A percentile compares a stretch with the other conserved stretches of the same genome.
phyloP scores from a whole-genome alignment of 805 yeast species.

The Kregervanrija delftensis region DNA sequence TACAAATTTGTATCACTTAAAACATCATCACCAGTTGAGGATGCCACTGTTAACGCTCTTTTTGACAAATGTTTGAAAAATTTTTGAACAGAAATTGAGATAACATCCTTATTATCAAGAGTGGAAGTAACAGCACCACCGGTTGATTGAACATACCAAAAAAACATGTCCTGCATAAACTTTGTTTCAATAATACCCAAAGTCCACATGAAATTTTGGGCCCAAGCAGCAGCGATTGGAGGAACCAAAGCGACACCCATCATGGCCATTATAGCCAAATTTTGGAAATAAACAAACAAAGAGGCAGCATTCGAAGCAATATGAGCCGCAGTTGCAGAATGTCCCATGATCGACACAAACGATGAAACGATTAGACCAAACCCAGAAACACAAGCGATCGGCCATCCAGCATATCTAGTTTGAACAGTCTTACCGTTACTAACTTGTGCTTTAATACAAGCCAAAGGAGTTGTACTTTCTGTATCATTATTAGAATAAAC shows the following conservation, averaged over 20 bases:
- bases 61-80: conserved; percentile 21
- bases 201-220: conserved; percentile 95
- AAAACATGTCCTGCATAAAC: conserved; percentile 77
- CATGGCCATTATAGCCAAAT: conserved; percentile 87
- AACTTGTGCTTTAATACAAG: conserved; percentile 87
- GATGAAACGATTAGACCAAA: conserved; percentile 85
- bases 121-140: conserved; percentile 84
- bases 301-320: conserved; percentile 96
- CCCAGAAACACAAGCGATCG: conserved; percentile 87
- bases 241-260: conserved; percentile 90
- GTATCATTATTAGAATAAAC: conserved; percentile 48
- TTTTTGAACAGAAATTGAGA: conserved; percentile 85
- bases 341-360: conserved; percentile 78
- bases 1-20: conserved; percentile 47
- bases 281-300: conserved; percentile 88
- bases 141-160: conserved; percentile 94
- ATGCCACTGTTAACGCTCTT: conserved; percentile 33
- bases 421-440: conserved; percentile 91
- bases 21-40: conserved; percentile 36
- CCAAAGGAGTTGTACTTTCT: conserved; percentile 43
- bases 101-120: conserved; percentile 49
- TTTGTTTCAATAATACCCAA: conserved; percentile 76
- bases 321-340: conserved; percentile 89
- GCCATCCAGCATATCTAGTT: conserved; percentile 91
- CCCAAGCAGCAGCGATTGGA: conserved; percentile 97